Conservation (phyloP, 2,329 filamentous ascomycete species). For the Chaetomiaceae sp. region DNA sequence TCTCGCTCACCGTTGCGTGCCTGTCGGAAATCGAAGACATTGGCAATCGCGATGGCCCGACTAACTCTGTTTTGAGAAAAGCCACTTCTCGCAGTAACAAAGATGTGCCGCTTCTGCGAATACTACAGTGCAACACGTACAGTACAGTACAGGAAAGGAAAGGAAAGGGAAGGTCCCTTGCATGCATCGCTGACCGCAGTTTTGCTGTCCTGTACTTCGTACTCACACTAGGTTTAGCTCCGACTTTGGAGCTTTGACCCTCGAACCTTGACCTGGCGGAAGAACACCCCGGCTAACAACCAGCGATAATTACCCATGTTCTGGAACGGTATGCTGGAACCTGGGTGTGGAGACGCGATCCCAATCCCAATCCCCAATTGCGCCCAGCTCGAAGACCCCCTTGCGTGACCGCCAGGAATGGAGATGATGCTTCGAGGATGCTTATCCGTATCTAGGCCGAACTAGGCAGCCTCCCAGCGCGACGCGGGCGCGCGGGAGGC, state of each 20-base stretch:
- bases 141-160: no score
- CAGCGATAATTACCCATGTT: no score
- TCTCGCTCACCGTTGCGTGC: neutral
- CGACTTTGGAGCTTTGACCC: neutral
- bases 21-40: neutral
- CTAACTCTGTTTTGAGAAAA: no score
- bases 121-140: no score
- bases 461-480: neutral
- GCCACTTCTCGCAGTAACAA: no score
- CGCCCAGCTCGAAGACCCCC: neutral
- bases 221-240: no score
- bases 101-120: no score
- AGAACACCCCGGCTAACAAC: neutral
- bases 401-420: neutral
- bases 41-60: no score
- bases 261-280: neutral
- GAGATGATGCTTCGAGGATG: neutral
- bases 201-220: no score
- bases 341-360: neutral
- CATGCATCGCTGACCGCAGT: no score
- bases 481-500: no score
- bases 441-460: neutral
- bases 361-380: neutral
- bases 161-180: no score
- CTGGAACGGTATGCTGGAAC: constrained; percentile 1